A percentile compares a stretch with the other conserved stretches of the same genome.
Evolutionary conservation across 257 asterid species (phyloP).

Genomic region (Scutellaria barbata): DNA sequence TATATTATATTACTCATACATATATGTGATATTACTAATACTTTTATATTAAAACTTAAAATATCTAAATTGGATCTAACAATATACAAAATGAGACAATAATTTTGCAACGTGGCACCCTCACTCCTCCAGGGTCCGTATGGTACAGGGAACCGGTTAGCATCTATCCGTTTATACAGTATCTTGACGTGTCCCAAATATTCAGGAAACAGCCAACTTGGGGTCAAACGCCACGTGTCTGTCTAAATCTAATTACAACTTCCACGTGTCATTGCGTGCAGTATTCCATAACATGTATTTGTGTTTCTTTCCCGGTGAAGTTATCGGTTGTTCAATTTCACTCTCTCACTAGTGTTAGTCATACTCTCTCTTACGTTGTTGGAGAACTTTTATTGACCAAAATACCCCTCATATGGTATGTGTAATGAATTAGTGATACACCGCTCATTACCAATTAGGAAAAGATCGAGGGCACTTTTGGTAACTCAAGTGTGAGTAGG

Average conservation of each 20-base stretch:
- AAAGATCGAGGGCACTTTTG: constrained; percentile 16
- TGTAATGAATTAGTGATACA: too few relatives aligned
- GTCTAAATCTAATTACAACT: not conserved
- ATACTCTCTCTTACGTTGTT: not conserved
- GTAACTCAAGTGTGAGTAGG: constrained; percentile 28
- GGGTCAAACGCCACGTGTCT: constrained; percentile 35
- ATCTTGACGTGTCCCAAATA: constrained; percentile 26
- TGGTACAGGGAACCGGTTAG: not conserved
- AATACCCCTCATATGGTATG: not conserved
- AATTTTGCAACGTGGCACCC: constrained; percentile 14
- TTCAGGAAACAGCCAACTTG: constrained; percentile 15
- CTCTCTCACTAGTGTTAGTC: too few relatives aligned
- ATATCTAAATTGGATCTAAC: too few relatives aligned
- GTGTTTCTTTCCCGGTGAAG: constrained; percentile 2
- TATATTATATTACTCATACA: too few relatives aligned
- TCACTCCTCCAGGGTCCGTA: not conserved
- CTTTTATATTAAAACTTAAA: too few relatives aligned
- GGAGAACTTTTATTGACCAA: not conserved
- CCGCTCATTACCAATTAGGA: not conserved
- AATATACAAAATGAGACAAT: too few relatives aligned
- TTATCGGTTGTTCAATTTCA: not conserved
- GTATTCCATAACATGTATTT: not conserved
- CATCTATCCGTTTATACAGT: too few relatives aligned
- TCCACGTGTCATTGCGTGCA: constrained; percentile 35
- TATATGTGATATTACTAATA: too few relatives aligned